Evolutionary conservation across 2,329 filamentous ascomycete genomes (phyloP), one percentile per base, ranked within the genome.

Genomic region (Xylariomycetidae sp.): DNA sequence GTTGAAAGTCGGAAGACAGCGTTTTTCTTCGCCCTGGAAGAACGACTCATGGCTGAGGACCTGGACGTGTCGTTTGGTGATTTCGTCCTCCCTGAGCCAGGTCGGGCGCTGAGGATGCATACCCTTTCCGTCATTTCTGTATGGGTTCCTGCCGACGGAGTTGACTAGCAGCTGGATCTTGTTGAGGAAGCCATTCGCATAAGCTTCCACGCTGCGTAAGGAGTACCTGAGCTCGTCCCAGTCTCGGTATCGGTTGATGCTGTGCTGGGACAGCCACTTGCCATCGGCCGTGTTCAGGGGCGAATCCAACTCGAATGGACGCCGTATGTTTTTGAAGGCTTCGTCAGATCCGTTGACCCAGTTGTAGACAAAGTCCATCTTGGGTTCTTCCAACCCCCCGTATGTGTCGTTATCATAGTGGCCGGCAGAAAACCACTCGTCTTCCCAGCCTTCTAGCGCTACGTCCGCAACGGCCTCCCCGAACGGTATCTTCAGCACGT

Each of bases 221-320:
- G 63, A 66, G 37, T 63, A 65, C 19, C 59, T 53, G n/a, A 66
- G 41, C 43, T 66, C 63, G 28, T 65, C 55, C 61, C 63, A 66
- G 38, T 66, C 63, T 2, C 63, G 59, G 39, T 66, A 66, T 13
- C 62, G 44, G 40, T 66, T 66, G 26, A 61, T 52, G 30, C 61
- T 53, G 36, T 66, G 63, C 6, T 57, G 57, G 14, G 52, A 47
- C 14, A 65, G 49, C 62, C 61, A 65, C 31, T 56, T 49, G n/a
- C 61, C 60, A 12, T 59, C 53, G 2, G 44, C 31, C 34, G 64
- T 61, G 37, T 65, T 65, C 7, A 66, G 51, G 4, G 56, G 54
- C 1, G 60, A 64, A 31, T 61, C 55, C 9, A 59, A 20, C 40
- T 66, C 63, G 35, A 60, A 65, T 7, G 49, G 49, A 25, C 52